Evolutionary conservation across 805 yeast species (phyloP).

Genomic region (Zygoascus ofunaensis): DNA sequence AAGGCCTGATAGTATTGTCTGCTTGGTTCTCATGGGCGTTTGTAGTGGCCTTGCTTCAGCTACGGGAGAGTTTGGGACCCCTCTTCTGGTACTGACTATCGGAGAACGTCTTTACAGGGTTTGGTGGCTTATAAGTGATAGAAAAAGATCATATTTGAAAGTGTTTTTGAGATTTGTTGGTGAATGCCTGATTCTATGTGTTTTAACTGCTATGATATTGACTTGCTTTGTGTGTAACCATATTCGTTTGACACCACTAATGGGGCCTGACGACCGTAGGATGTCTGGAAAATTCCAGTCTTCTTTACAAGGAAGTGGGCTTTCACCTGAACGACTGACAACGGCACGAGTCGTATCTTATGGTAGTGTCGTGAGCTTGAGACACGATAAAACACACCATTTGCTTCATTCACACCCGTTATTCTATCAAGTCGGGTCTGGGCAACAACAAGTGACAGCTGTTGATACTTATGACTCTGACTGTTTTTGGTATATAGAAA

Average conservation of each 20-base stretch:
- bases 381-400: slow-evolving; percentile 51
- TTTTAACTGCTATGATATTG: neutral
- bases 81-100: neutral
- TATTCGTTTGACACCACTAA: slow-evolving; percentile 23
- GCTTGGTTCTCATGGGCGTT: neutral
- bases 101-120: neutral
- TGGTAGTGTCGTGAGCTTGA: slow-evolving; percentile 56
- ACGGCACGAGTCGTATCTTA: slow-evolving; percentile 46
- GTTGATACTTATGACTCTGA: slow-evolving; percentile 45
- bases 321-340: slow-evolving; percentile 11
- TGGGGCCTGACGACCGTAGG: slow-evolving; percentile 41
- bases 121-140: neutral
- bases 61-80: neutral
- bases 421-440: slow-evolving; percentile 45
- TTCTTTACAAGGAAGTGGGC: slow-evolving; percentile 30
- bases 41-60: neutral
- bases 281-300: slow-evolving; percentile 51
- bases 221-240: neutral
- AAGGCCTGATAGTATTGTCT: neutral
- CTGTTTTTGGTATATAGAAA: slow-evolving; percentile 60
- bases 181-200: neutral
- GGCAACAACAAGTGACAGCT: slow-evolving; percentile 61
- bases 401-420: slow-evolving; percentile 60
- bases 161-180: neutral
- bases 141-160: neutral